Percentiles rank a stretch among this genome's conserved stretches.
Conservation (phyloP, 441 rosid species). For the Syzygium syzygioides region DNA sequence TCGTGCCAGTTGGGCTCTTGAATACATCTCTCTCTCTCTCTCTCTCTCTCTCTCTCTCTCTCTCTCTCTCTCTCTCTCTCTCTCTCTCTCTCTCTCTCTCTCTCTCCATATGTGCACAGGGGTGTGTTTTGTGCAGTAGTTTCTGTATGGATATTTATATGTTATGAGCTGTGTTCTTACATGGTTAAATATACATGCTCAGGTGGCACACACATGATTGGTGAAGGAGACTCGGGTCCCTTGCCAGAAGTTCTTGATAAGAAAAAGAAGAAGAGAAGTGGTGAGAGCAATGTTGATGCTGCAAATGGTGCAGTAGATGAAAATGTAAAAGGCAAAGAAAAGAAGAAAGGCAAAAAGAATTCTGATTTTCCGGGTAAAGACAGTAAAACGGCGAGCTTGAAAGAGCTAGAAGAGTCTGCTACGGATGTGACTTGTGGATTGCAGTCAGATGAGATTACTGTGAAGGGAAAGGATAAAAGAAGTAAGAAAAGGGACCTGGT, state of each 20-base stretch:
- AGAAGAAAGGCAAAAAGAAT: constrained; percentile 20
- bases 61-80: no score
- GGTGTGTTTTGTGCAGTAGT: background rate
- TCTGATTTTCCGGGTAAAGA: constrained; percentile 14
- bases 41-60: background rate
- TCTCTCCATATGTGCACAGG: background rate
- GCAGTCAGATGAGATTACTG: constrained; percentile 4
- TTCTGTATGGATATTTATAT: background rate
- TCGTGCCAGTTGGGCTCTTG: background rate
- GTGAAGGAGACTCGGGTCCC: background rate
- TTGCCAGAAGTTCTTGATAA: constrained; percentile 1
- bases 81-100: no score
- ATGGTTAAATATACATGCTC: constrained; percentile 7
- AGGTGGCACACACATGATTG: constrained; percentile 1
- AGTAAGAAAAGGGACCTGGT: constrained; percentile 28
- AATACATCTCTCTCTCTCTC: background rate
- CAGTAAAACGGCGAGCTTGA: constrained; percentile 1
- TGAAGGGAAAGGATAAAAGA: constrained; percentile 29
- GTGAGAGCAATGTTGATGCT: constrained; percentile 7
- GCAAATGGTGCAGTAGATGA: constrained; percentile 3
- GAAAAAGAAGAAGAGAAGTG: constrained; percentile 19
- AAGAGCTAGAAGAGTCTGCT: constrained; percentile 12
- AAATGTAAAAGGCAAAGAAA: constrained; percentile 22
- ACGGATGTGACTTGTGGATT: background rate
- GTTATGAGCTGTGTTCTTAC: background rate